Base-by-base conservation (phyloP, 2,329 filamentous ascomycete species). In the Trichoderma sp. region DNA sequence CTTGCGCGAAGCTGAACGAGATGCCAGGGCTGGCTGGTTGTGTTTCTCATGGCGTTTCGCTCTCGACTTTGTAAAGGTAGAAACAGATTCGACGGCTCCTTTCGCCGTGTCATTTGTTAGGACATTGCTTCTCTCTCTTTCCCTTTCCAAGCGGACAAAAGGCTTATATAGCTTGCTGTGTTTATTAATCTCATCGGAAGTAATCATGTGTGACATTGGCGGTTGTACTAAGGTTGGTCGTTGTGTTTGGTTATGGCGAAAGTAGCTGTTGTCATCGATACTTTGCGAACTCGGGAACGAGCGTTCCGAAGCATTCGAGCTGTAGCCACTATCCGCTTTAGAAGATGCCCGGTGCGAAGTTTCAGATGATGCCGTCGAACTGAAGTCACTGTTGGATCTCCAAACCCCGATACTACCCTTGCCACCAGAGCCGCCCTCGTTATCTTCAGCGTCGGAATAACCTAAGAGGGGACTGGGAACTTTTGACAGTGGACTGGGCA, bases 291-390 rank as follows among this genome's bases (percentile, higher is more conserved):
- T 81, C 30, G 77, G 78, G n/a, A 87, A 82, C 0, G 88, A 90
- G 50, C 86, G 84, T 20, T 89, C 77, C 13, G 88, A 90, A 5
- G 87, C 81, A 75, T 86, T 89, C 8, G 88, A 90, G 75, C 87
- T 87, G 75, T 90, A 91, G 3, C 85, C 87, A 73, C 87, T 88
- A 71, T 88, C 86, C 20, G 79, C 76, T 61, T 79, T 78, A 12
- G 71, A 73, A 39, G 81, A 59, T 8, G 71, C 73, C 50, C 75
- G 76, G 47, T 75, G 61, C 30, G 59, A 63, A 12, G 50, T 58
- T 13, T 70, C 70, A 17, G 68, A 72, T 7, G 71, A 63, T 9
- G 61, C 39, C 9, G 55, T 64, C 13, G 62, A 67, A 9, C 32
- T 68, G 34, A 70, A 32, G 57, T 62, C 47, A 17, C 55, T 70